Evolutionary conservation across 441 rosid genomes (phyloP), one percentile per base, ranked within the genome.

Genomic region (Codiaeum variegatum): DNA sequence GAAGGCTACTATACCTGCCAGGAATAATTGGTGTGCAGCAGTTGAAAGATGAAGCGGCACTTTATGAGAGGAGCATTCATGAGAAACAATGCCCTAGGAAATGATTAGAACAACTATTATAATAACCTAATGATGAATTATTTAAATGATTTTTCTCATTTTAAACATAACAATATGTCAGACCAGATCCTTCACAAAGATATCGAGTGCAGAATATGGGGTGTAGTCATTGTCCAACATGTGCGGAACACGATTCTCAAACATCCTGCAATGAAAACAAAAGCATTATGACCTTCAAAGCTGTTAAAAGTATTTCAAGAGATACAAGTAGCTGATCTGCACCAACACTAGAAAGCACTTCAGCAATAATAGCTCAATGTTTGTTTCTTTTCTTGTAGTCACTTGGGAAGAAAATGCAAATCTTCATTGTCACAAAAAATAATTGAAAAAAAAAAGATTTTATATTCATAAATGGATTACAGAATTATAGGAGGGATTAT

Each of bases 151-250:
- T 38, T 55, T 55, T 58, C 15, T 15, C 28, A 10, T 12, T 66
- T 44, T 13, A 10, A 56, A 59, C 66, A 70, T 16, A 42, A 52
- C 11, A 66, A 64, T 60, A 21, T 55, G 81, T 73, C 92, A 80
- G 66, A 95, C 98, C 93, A 95, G 85, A 85, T 95, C 99, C 88
- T 95, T 95, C 82, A 95, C 98, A 80, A 92, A 95, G 69, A 95
- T 95, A 82, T 92, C 97, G 67, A 95, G 97, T 38, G 99, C 98
- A 60, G 99, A 95, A 78, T 87, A 85, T 29, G 99, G 98, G 72
- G 97, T 90, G 62, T 91, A 95, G 80, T 95, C 98, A 74, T 91
- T 88, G 74, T 92, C 96, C 83, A 95, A 73, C 98, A 95, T 92
- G 84, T 95, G 99, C 0, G 98, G 98, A 81, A 90, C 99, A 28